Base-by-base conservation (phyloP, 257 asterid species). In the Cordia subcordata region DNA sequence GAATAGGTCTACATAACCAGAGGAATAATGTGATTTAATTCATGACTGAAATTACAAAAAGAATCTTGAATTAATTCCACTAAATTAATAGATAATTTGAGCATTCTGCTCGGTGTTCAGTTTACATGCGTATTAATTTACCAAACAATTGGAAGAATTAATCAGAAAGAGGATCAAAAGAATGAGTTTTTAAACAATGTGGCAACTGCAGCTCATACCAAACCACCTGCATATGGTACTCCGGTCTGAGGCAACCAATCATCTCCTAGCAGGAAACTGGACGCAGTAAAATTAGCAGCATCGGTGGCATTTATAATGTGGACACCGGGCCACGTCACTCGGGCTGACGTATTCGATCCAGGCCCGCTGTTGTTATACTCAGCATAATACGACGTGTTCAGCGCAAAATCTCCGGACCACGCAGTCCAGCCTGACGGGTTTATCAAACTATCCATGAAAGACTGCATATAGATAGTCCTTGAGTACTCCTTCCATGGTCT, bases 401-500 rank as follows among this genome's bases (percentile, higher is more conserved):
- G 42, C 6, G 65, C 65, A 37, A 60, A 60, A 60, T 60, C 65
- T 16, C 72, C 62, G 0, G 66, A 10, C 72, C 72, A 60, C 42
- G 51, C 66, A 11, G 17, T 13, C 66, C 67, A 67, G 0, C 72
- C 57, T 13, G 40, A 13, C 0, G 66, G 55, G 42, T 67, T 42
- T 10, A 67, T 49, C 14, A 42, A 13, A 8, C 49, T 47, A 32
- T 60, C 57, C 27, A 67, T 22, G 55, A 60, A 60, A 59, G 52
- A 33, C 44, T 67, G 66, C 23, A 53, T 45, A 10, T 67, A 67
- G 42, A 67, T 16, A 12, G 72, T 67, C 52, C 66, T 67, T 0
- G 67, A 67, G 33, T 60, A 60, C 61, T 40, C 56, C 47, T 60
- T 67, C 72, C 67, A 67, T 1, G 72, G 72, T 50, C 67, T 59